Evolutionary conservation across 2,329 filamentous ascomycete species (phyloP).

Genomic region (Aureobasidium sp.): DNA sequence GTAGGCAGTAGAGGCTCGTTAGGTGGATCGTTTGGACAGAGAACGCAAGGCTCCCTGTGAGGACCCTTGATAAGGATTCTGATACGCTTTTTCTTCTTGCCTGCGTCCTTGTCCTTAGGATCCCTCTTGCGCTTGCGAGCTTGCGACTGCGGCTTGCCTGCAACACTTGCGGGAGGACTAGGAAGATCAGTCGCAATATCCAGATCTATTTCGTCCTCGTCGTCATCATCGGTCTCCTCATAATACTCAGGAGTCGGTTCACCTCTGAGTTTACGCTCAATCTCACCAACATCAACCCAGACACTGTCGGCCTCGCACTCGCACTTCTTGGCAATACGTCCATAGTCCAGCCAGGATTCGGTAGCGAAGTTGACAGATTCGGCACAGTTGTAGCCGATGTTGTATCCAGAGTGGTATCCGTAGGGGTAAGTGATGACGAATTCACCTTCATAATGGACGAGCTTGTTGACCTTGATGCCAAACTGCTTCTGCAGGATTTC

Average conservation of each 20-base stretch:
- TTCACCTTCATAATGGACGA: slow-evolving; percentile 91
- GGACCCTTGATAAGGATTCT: slow-evolving; percentile 64
- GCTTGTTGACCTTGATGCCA: slow-evolving; percentile 91
- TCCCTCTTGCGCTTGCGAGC: slow-evolving; percentile 61
- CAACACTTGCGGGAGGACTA: slow-evolving; percentile 68
- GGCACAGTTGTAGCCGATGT: slow-evolving; percentile 95
- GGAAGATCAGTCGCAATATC: slow-evolving; percentile 56
- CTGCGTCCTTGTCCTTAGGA: slow-evolving; percentile 37
- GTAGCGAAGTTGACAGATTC: slow-evolving; percentile 98
- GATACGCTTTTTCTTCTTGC: slow-evolving; percentile 66
- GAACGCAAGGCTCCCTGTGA: slow-evolving; percentile 70
- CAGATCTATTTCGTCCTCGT: slow-evolving; percentile 45
- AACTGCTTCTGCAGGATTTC: slow-evolving; percentile 78
- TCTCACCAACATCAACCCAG: slow-evolving; percentile 94
- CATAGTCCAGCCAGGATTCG: slow-evolving; percentile 90
- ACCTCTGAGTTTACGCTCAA: slow-evolving; percentile 86
- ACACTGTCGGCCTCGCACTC: slow-evolving; percentile 96
- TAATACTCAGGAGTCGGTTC: slow-evolving; percentile 73
- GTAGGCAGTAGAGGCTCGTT: slow-evolving; percentile 77
- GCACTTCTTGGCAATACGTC: slow-evolving; percentile 91
- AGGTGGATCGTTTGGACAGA: slow-evolving; percentile 85
- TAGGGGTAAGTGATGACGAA: slow-evolving; percentile 99
- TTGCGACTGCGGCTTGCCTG: slow-evolving; percentile 47
- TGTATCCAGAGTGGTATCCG: slow-evolving; percentile 96
- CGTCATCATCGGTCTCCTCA: slow-evolving; percentile 66